Evolutionary conservation across 2,329 filamentous ascomycete species (phyloP).

Genomic region (Aureobasidium sp.): DNA sequence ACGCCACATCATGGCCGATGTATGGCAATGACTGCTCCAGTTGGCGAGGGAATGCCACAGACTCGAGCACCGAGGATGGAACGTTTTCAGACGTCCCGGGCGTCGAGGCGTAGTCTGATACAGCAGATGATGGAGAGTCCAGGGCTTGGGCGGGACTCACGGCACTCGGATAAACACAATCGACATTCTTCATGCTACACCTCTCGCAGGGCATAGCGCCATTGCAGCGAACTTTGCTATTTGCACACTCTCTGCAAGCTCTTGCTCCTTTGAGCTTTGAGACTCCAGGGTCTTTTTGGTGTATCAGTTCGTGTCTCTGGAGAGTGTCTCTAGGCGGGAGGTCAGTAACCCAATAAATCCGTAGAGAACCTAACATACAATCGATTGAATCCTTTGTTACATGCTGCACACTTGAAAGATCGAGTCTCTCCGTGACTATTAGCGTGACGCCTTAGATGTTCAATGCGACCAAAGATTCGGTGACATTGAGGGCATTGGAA

Average conservation of each 20-base stretch:
- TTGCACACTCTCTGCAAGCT: conserved; percentile 25
- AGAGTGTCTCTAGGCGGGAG: conserved; percentile 21
- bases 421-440: conserved; percentile 22
- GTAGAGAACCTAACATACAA: conserved; percentile 13
- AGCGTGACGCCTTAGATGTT: conserved; percentile 24
- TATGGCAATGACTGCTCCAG: conserved; percentile 1
- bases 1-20: not conserved
- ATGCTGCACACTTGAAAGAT: conserved; percentile 22
- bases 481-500: conserved; percentile 20
- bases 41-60: not conserved
- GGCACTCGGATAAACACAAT: conserved; percentile 23
- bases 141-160: not conserved
- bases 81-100: not conserved
- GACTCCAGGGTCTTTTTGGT: conserved; percentile 20
- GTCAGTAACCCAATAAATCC: not conserved
- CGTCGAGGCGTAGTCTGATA: not conserved
- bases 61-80: not conserved
- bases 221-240: conserved; percentile 27
- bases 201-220: conserved; percentile 24
- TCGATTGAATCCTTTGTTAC: conserved; percentile 23
- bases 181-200: conserved; percentile 21
- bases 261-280: conserved; percentile 21
- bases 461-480: conserved; percentile 22
- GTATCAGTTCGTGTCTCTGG: conserved; percentile 23
- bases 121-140: not conserved